phyloP scores from a whole-genome alignment of 495 filamentous ascomycete species.

The Apodospora peruviana region DNA sequence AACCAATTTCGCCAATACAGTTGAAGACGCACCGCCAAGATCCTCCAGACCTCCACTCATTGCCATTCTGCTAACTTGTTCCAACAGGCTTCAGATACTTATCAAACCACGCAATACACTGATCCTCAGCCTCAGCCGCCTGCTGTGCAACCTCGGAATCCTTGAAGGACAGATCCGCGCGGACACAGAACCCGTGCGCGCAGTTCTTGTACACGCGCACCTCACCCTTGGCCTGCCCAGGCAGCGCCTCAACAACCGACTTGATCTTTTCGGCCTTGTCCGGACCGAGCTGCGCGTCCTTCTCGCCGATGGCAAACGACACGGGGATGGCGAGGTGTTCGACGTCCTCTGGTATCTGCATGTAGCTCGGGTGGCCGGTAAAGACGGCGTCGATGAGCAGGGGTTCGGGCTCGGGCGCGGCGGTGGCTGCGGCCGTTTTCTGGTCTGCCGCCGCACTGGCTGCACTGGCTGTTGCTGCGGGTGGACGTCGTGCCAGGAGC shows the following conservation, averaged over 20 bases:
- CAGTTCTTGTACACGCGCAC: conserved; percentile 9
- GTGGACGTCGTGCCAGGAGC: too few species aligned
- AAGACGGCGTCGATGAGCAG: conserved; percentile 18
- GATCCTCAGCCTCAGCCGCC: conserved; percentile 17
- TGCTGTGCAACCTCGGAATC: conserved; percentile 6
- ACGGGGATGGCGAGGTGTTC: conserved; percentile 15
- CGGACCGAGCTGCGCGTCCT: conserved; percentile 2
- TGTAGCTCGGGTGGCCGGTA: conserved; percentile 15
- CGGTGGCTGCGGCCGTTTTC: background rate
- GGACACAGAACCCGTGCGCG: conserved; percentile 18
- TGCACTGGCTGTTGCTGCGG: too few species aligned
- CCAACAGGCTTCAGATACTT: too few species aligned
- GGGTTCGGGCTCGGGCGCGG: background rate
- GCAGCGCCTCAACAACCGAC: conserved; percentile 5
- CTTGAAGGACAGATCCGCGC: conserved; percentile 6
- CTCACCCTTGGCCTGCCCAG: conserved; percentile 13
- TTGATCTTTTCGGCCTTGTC: conserved; percentile 10
- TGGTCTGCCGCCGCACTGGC: too few species aligned
- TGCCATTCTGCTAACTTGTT: too few species aligned
- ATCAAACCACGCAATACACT: conserved; percentile 11
- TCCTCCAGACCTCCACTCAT: too few species aligned
- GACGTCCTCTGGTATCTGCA: conserved; percentile 11
- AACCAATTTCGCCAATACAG: too few species aligned
- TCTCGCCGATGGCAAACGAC: conserved; percentile 14
- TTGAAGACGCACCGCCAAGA: too few species aligned